Conservation (phyloP, 2,329 filamentous ascomycete genomes). For the Calycina herbarum region DNA sequence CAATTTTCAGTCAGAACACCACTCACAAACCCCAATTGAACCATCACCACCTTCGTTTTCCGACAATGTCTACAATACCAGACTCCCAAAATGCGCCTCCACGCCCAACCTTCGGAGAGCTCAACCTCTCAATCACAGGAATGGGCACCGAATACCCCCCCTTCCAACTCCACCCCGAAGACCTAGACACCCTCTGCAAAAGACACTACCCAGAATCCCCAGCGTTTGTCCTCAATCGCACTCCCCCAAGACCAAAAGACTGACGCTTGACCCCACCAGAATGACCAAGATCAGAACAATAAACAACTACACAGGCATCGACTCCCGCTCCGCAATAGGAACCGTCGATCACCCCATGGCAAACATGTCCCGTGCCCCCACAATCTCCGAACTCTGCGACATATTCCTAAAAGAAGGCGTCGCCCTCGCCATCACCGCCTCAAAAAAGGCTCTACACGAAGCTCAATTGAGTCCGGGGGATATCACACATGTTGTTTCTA, state of each 20-base stretch:
- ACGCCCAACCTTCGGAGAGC: constrained; percentile 41
- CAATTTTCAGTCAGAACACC: neutral
- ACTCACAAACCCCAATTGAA: neutral
- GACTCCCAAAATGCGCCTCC: constrained; percentile 22
- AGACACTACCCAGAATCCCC: constrained; percentile 60
- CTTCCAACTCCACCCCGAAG: constrained; percentile 49
- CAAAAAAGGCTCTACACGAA: constrained; percentile 56
- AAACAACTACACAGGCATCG: constrained; percentile 65
- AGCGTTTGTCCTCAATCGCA: constrained; percentile 48
- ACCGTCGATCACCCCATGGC: constrained; percentile 60
- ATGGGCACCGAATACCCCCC: constrained; percentile 62
- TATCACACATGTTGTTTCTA: constrained; percentile 67
- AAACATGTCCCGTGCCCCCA: constrained; percentile 54
- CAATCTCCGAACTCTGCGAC: constrained; percentile 55
- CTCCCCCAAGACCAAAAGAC: neutral
- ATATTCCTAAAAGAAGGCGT: constrained; percentile 59
- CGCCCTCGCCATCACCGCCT: constrained; percentile 55
- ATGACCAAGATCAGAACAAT: constrained; percentile 64
- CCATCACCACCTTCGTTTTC: neutral
- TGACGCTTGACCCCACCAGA: constrained; percentile 38
- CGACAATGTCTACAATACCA: constrained; percentile 20
- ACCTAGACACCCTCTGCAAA: constrained; percentile 53
- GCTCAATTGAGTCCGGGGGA: constrained; percentile 50
- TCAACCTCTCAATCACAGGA: constrained; percentile 62
- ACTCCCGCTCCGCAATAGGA: constrained; percentile 61